Base-by-base conservation (phyloP, 306 rosid genomes). In the Dryas drummondii region DNA sequence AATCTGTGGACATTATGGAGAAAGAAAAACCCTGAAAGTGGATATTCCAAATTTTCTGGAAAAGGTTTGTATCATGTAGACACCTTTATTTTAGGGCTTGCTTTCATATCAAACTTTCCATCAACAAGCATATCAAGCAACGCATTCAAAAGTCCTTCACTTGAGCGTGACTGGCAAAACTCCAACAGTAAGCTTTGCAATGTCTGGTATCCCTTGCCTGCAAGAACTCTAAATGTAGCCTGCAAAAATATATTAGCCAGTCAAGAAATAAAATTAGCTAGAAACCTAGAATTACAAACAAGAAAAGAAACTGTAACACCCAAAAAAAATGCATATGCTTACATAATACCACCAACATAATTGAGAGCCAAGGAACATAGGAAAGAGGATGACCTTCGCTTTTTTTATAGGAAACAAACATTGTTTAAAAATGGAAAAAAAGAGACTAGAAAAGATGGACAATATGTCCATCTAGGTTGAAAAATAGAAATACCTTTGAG, bases 91-190 rank as follows among this genome's bases (percentile, higher is more conserved):
- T 85, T 84, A 66, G 98, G 91, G 79, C 88, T 78, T 76, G 65
- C 84, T 84, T 88, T 90, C 55, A 82, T 68, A 64, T 94, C 96
- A 83, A 91, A 94, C 80, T 75, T 91, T 79, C 97, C 97, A 84
- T 94, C 98, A 76, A 90, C 90, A 77, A 94, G 97, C 98, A 94
- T 91, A 81, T 92, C 93, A 45, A 94, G 97, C 82, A 94, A 80
- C 14, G 75, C 91, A 84, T 78, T 90, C 81, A 94, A 74, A 80
- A 94, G 90, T 52, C 84, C 88, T 84, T 86, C 92, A 74, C 97
- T 90, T 68, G 93, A 84, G 87, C 78, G 91, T 74, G 86, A 85
- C 63, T 80, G 96, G 85, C 92, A 90, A 89, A 90, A 91, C 76
- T 94, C 97, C 78, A 94, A 85, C 65, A 94, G 86, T 83, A 94